Evolutionary conservation across 805 yeast species (phyloP).

Genomic region (Candida chilensis): DNA sequence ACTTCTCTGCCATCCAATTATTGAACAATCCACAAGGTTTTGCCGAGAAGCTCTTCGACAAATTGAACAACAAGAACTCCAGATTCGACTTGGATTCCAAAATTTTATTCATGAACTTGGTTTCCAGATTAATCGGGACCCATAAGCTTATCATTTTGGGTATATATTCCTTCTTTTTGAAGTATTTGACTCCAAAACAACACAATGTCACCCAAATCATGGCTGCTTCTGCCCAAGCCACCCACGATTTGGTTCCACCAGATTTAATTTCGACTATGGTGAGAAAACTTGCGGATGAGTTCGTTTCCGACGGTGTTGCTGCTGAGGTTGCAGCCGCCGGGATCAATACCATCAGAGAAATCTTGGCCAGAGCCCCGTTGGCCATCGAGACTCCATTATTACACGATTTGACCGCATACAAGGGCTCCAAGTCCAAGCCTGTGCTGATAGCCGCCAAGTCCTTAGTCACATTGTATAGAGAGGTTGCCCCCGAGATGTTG

Average conservation of each 20-base stretch:
- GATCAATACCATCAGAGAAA: constrained; percentile 89
- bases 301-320: constrained; percentile 97
- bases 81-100: constrained; percentile 81
- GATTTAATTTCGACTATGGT: constrained; percentile 75
- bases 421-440: constrained; percentile 88
- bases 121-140: constrained; percentile 86
- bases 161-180: constrained; percentile 78
- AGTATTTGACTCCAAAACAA: constrained; percentile 91
- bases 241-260: constrained; percentile 96
- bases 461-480: constrained; percentile 79
- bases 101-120: constrained; percentile 76
- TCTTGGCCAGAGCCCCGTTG: constrained; percentile 85
- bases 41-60: constrained; percentile 74
- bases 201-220: constrained; percentile 88
- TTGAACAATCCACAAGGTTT: constrained; percentile 97
- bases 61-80: constrained; percentile 55
- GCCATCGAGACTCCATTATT: constrained; percentile 84
- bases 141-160: constrained; percentile 90
- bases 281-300: constrained; percentile 92
- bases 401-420: constrained; percentile 85
- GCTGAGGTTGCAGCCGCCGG: constrained; percentile 98
- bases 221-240: constrained; percentile 96
- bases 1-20: constrained; percentile 91
- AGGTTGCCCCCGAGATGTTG: constrained; percentile 94
- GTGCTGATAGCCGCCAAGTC: constrained; percentile 93